Base-by-base conservation (phyloP, 352 stramenopile genomes). In the Phytopythium aichiense region DNA sequence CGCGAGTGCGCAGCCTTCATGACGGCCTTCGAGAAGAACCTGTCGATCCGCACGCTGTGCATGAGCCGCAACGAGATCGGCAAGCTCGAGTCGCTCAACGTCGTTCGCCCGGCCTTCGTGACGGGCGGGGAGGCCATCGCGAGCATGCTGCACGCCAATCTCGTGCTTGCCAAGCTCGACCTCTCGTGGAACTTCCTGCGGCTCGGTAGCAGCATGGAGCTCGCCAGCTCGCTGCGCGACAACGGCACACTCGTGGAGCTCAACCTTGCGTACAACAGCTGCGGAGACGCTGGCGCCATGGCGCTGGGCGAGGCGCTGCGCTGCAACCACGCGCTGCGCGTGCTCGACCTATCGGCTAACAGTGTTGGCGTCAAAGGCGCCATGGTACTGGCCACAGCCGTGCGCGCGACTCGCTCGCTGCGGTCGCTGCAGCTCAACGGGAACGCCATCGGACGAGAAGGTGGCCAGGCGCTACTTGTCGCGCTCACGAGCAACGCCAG, bases 171-270 rank as follows among this genome's bases (percentile, higher is more conserved):
- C 3, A 78, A 87, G 37, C 72, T 97, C 9, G 88, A 96, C 53
- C 49, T 97, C 16, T 96, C 85, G 50, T 97, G 90, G 90, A 97
- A 97, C 56, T 92, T 84, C 64, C 63, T 97, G 11, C 81, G 89
- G 2, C 70, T 95, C 7, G 87, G 90, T 48, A 91, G 81, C 62
- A 89, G 81, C 31, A 78, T 88, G 42, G 81, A 79, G 7, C 71
- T 94, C 2, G 85, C 83, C 0, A 67, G 69, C 22, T 88, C 85
- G 1, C 75, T 94, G 22, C 64, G 74, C 7, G 77, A 88, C 50
- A 94, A 94, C 52, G 42, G 66, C 33, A 91, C 80, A 25, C 73
- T 94, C 1, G 63, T 73, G 6, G 74, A 92, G 63, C 75, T 94
- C 30, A 81, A 87, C 49, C 48, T 94, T 0, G 67, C 85, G 15